phyloP scores from a whole-genome alignment of 768 basidiomycete genomes.

The Podaxis pistillaris region DNA sequence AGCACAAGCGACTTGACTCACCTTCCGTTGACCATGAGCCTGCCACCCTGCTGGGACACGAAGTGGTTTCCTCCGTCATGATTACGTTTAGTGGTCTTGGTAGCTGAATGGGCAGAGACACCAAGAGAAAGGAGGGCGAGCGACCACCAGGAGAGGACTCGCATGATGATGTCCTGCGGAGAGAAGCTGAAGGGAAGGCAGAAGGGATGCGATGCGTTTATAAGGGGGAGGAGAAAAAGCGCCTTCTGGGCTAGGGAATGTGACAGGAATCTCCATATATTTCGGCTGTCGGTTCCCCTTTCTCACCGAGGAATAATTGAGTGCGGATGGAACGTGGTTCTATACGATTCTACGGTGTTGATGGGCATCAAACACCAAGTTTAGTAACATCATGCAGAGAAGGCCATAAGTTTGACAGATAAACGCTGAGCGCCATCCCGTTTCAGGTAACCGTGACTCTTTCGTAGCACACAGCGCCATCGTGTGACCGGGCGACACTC shows the following conservation, averaged over 20 bases:
- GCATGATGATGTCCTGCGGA: conserved; percentile 14
- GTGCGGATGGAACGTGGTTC: neutral
- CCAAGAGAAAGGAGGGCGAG: conserved; percentile 20
- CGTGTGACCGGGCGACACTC: neutral
- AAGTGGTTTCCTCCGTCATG: conserved; percentile 29
- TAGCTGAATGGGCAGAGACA: conserved; percentile 23
- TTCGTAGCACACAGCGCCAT: neutral
- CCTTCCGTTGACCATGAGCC: conserved; percentile 59
- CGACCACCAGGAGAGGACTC: conserved; percentile 17
- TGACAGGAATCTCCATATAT: neutral
- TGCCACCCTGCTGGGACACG: conserved; percentile 40
- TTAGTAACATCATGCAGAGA: neutral
- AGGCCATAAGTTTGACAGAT: conserved; percentile 4
- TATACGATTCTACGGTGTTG: neutral
- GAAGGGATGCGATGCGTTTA: neutral
- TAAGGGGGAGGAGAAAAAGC: conserved; percentile 1
- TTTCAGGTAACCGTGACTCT: neutral
- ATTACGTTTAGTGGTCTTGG: conserved; percentile 28
- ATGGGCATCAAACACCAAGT: neutral
- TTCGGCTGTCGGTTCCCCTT: neutral
- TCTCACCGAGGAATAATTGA: neutral
- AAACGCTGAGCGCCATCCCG: neutral
- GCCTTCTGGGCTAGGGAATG: neutral
- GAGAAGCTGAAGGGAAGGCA: conserved; percentile 9
- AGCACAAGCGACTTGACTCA: conserved; percentile 17